Conservation (phyloP, 768 basidiomycete genomes). For the Kwoniella sp. region DNA sequence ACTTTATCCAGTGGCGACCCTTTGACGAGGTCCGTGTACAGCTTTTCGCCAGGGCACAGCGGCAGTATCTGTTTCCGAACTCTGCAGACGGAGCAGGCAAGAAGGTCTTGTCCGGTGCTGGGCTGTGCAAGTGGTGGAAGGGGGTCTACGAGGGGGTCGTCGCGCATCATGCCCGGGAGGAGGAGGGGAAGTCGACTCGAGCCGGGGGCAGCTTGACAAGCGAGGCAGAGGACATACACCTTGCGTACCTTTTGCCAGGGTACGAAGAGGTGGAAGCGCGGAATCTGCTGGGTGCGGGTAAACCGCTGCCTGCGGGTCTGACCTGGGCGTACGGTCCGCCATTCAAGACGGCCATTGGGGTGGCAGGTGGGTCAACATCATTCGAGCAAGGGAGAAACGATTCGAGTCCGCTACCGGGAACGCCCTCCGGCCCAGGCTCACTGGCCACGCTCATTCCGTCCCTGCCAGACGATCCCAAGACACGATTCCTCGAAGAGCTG, state of each 20-base stretch:
- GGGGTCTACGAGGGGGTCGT: constrained; percentile 60
- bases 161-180: background rate
- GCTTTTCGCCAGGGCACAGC: constrained; percentile 83
- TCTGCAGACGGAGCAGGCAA: constrained; percentile 68
- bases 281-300: constrained; percentile 28
- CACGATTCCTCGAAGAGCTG: constrained; percentile 86
- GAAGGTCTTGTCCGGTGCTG: constrained; percentile 67
- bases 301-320: constrained; percentile 21
- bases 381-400: no score
- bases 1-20: constrained; percentile 58
- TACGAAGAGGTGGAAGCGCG: constrained; percentile 35
- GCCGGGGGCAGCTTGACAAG: background rate
- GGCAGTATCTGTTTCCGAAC: constrained; percentile 90
- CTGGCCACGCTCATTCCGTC: constrained; percentile 76
- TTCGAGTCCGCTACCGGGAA: no score
- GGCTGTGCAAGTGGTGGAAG: constrained; percentile 92
- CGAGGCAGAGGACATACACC: background rate
- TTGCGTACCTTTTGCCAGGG: constrained; percentile 41
- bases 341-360: constrained; percentile 19
- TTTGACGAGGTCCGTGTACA: constrained; percentile 67
- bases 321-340: constrained; percentile 54
- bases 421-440: background rate
- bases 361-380: no score
- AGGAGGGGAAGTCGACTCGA: background rate
- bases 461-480: constrained; percentile 96